phyloP scores from a whole-genome alignment of 2,329 filamentous ascomycete genomes.

The Cercospora brassicicola region DNA sequence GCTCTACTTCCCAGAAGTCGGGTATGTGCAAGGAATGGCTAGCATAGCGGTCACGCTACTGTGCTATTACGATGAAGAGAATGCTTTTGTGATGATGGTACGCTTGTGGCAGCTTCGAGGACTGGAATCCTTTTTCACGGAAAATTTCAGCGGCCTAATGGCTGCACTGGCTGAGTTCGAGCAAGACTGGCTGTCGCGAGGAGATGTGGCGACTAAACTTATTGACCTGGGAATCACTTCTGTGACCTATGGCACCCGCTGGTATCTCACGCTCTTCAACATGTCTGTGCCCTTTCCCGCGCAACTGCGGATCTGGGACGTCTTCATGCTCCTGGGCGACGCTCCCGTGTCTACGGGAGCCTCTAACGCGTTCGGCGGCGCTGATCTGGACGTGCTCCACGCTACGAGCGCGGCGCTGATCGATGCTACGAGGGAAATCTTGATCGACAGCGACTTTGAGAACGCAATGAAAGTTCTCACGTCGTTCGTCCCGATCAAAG shows the following conservation, averaged over 20 bases:
- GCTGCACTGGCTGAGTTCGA: conserved; percentile 82
- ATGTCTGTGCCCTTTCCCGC: conserved; percentile 92
- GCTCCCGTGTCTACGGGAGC: conserved; percentile 34
- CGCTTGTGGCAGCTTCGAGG: conserved; percentile 88
- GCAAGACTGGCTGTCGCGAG: conserved; percentile 73
- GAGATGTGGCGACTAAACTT: conserved; percentile 77
- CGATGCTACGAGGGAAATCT: conserved; percentile 81
- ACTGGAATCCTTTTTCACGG: conserved; percentile 77
- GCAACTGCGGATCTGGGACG: conserved; percentile 94
- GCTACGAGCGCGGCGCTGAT: conserved; percentile 87
- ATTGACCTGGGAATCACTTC: conserved; percentile 76
- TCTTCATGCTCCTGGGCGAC: conserved; percentile 92
- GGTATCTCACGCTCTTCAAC: conserved; percentile 98
- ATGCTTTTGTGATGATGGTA: conserved; percentile 94
- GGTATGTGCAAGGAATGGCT: conserved; percentile 98
- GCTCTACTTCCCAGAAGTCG: conserved; percentile 84
- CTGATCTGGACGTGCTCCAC: conserved; percentile 82
- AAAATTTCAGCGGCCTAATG: conserved; percentile 85
- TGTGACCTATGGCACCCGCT: conserved; percentile 92
- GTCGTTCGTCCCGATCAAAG: conserved; percentile 88
- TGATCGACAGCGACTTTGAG: conserved; percentile 93
- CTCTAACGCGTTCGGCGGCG: conserved; percentile 47
- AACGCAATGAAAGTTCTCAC: conserved; percentile 97
- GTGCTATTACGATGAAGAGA: conserved; percentile 96
- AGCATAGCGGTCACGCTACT: conserved; percentile 86